phyloP scores from a whole-genome alignment of 768 basidiomycete genomes.

The Lactarius pseudohatsudake region DNA sequence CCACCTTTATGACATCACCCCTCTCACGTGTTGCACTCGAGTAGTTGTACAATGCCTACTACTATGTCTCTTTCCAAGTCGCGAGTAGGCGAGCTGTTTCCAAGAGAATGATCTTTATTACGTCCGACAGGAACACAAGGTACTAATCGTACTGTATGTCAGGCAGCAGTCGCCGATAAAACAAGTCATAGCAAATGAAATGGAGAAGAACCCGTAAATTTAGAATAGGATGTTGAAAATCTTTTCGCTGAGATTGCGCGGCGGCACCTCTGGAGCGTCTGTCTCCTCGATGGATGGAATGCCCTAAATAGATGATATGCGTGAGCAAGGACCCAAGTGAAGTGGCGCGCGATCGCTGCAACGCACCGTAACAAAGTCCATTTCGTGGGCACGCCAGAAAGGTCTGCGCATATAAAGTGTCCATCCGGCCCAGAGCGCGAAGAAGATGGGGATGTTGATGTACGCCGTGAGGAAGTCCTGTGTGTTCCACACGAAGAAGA shows the following conservation, averaged over 20 bases:
- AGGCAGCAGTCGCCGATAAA: not conserved
- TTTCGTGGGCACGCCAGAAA: slow-evolving; percentile 57
- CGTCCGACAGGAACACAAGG: not conserved
- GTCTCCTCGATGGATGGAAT: slow-evolving; percentile 73
- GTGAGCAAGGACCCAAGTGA: not conserved
- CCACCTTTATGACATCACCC: not conserved
- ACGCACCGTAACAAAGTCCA: slow-evolving; percentile 70
- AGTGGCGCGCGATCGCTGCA: not conserved
- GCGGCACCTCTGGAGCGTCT: slow-evolving; percentile 51
- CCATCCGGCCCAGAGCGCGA: slow-evolving; percentile 46
- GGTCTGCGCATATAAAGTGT: slow-evolving; percentile 43
- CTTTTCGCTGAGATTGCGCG: slow-evolving; percentile 50
- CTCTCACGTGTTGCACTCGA: not conserved
- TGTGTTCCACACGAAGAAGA: slow-evolving; percentile 64
- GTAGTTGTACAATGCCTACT: not conserved
- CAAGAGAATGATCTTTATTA: not conserved
- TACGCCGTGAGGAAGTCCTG: slow-evolving; percentile 51
- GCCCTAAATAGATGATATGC: slow-evolving; percentile 40
- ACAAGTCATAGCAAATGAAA: not conserved
- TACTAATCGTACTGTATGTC: not conserved
- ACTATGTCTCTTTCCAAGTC: not conserved
- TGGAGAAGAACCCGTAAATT: not conserved
- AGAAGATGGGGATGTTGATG: slow-evolving; percentile 45
- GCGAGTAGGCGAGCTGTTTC: not conserved
- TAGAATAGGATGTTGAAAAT: slow-evolving; percentile 56